phyloP scores from a whole-genome alignment of 352 stramenopile species.

The Phytophthora melonis region DNA sequence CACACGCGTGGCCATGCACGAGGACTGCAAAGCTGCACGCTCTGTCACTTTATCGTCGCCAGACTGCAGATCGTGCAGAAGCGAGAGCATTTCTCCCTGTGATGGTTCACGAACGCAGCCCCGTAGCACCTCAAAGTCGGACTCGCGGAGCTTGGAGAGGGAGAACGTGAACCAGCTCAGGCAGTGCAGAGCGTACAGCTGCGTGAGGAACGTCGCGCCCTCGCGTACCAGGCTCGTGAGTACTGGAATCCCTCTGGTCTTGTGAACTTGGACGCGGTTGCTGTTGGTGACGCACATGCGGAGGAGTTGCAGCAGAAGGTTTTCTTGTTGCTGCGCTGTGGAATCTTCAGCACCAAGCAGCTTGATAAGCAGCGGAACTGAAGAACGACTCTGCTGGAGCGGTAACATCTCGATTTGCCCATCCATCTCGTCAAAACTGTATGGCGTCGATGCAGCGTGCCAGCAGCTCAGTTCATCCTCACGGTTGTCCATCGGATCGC shows the following conservation, averaged over 20 bases:
- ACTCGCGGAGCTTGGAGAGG: constrained; percentile 1
- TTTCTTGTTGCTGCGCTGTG: constrained; percentile 2
- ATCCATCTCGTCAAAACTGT: neutral
- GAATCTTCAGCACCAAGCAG: neutral
- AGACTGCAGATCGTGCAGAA: constrained; percentile 18
- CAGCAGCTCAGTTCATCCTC: neutral
- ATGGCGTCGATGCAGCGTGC: neutral
- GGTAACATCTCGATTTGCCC: neutral
- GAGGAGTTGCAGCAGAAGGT: constrained; percentile 11
- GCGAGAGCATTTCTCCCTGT: constrained; percentile 8
- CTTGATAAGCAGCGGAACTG: constrained; percentile 4
- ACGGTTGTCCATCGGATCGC: neutral
- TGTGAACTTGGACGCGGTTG: constrained; percentile 11
- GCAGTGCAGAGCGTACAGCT: constrained; percentile 32
- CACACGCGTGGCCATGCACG: constrained; percentile 19
- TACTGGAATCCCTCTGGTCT: constrained; percentile 10
- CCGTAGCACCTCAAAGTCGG: neutral
- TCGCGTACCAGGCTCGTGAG: constrained; percentile 5
- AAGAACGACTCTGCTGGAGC: neutral
- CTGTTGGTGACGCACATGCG: constrained; percentile 11
- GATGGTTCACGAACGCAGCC: constrained; percentile 10
- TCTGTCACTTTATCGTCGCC: constrained; percentile 14
- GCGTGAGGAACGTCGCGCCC: constrained; percentile 2
- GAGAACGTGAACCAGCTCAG: constrained; percentile 37
- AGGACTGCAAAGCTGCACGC: constrained; percentile 8